Percentiles rank a stretch among this genome's conserved stretches.
These are phyloP conservation scores for Trichoderma citrinoviride DNA, from an alignment of 2,329 filamentous ascomycete genomes.

Conservation along the genomic window DNA sequence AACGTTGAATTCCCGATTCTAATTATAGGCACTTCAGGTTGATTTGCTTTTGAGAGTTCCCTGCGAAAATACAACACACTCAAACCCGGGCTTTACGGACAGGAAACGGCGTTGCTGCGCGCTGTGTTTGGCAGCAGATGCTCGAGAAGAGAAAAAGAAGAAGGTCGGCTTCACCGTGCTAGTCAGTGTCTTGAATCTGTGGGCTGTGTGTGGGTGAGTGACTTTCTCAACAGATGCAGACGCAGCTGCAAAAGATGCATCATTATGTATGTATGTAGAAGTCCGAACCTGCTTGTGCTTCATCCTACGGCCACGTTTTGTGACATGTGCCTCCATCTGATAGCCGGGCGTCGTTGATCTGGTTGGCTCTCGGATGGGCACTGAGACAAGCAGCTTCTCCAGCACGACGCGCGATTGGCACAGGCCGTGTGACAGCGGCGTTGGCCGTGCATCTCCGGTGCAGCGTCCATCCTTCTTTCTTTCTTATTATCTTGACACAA, in stretches of 20 bases:
- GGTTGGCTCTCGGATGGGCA: not conserved
- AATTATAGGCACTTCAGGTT: not conserved
- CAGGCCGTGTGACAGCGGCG: not conserved
- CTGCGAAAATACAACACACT: not conserved
- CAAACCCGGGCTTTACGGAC: not conserved
- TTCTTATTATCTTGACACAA: no score
- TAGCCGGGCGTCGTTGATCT: not conserved
- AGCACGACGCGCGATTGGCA: slow-evolving; percentile 9
- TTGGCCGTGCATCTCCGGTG: not conserved
- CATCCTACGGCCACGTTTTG: not conserved
- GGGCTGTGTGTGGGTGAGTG: no score
- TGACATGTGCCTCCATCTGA: slow-evolving; percentile 6
- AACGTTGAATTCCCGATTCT: not conserved
- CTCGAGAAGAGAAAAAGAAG: not conserved
- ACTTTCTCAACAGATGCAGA: no score
- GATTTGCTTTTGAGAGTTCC: not conserved
- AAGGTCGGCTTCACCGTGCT: not conserved
- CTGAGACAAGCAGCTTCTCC: not conserved
- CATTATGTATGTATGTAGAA: no score
- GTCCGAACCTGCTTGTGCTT: no score
- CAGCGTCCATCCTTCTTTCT: no score
- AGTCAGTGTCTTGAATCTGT: not conserved
- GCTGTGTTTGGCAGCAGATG: not conserved
- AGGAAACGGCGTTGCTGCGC: not conserved
- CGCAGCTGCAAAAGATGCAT: no score